Base-by-base conservation (phyloP, 805 yeast species). In the Isabelozyma rhagii region DNA sequence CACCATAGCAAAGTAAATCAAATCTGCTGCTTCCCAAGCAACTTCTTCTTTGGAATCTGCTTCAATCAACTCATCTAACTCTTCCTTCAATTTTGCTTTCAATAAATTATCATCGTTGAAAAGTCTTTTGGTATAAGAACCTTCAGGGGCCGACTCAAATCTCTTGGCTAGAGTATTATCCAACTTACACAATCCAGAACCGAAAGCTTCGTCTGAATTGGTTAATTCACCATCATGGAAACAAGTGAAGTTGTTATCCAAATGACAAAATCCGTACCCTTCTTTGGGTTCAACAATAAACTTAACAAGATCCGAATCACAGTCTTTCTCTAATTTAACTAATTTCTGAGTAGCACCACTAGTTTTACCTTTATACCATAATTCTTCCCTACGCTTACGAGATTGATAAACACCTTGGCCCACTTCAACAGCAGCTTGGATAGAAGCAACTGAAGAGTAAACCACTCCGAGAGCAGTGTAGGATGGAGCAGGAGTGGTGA, bases 21-120 rank as follows among this genome's bases (percentile, higher is more conserved):
- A 77, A 67, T 94, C 99, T 8, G 99, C 99, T 47, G 96, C 93
- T 72, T 94, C 99, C 97, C 97, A 94, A 0, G 98, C 87, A 48
- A 90, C 80, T 50, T 93, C 75, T 31, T 63, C 59, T 44, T 56
- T 59, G 17, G 54, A 48, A 34, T 61, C 57, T 14, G 99, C 98
- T 51, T 91, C 97, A 31, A 91, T 83, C 54, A 94, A 80, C 69
- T 94, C 99, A 61, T 93, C 97, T 42, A 97, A 96, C 70, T 94
- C 99, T 72, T 94, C 99, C 67, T 84, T 83, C 70, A 94, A 85
- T 75, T 94, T 89, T 25, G 98, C 97, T 49, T 78, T 74, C 57
- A 94, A 77, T 46, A 94, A 75, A 25, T 75, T 78, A 40, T 82
- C 83, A 69, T 94, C 98, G 46, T 81, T 78, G 62, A 93, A 91